A percentile compares a stretch with the other conserved stretches of the same genome.
phyloP scores from a whole-genome alignment of 1,139 yeast species.

The Yamadazyma jaroonii region DNA sequence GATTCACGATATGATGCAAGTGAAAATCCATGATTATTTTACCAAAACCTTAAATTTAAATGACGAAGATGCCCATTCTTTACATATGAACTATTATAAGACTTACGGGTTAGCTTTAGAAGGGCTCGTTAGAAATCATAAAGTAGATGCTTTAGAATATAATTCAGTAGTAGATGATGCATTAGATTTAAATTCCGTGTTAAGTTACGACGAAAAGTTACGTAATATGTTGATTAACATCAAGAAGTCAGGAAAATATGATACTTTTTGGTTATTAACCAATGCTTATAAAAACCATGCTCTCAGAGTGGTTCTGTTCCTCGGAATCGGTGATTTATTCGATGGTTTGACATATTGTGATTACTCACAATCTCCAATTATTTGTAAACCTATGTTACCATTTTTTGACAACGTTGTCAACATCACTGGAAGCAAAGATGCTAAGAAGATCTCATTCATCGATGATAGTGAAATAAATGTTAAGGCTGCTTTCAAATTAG shows the following conservation, averaged over 20 bases:
- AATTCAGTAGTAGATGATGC: constrained; percentile 89
- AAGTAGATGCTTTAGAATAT: constrained; percentile 85
- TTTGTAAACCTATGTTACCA: constrained; percentile 81
- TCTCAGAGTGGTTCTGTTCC: constrained; percentile 63
- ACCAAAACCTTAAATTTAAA: constrained; percentile 56
- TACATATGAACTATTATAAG: constrained; percentile 74
- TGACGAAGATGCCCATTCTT: constrained; percentile 71
- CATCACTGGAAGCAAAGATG: constrained; percentile 53
- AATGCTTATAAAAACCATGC: constrained; percentile 95
- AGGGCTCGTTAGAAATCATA: constrained; percentile 75
- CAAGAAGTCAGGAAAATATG: constrained; percentile 35
- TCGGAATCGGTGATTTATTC: constrained; percentile 86
- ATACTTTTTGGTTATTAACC: constrained; percentile 77
- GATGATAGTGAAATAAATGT: constrained; percentile 79
- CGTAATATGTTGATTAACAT: constrained; percentile 50
- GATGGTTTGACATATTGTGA: constrained; percentile 95
- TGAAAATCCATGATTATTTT: constrained; percentile 78
- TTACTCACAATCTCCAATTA: constrained; percentile 60
- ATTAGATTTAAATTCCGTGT: constrained; percentile 73
- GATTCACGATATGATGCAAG: constrained; percentile 87
- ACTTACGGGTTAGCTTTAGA: constrained; percentile 92
- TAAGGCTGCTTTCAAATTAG: constrained; percentile 50
- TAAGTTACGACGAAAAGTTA: constrained; percentile 56
- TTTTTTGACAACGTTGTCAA: constrained; percentile 52
- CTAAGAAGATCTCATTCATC: constrained; percentile 52